Percentiles rank a stretch among this genome's conserved stretches.
Conservation (phyloP, 2,329 filamentous ascomycete genomes). For the Sarocladium kiliense region DNA sequence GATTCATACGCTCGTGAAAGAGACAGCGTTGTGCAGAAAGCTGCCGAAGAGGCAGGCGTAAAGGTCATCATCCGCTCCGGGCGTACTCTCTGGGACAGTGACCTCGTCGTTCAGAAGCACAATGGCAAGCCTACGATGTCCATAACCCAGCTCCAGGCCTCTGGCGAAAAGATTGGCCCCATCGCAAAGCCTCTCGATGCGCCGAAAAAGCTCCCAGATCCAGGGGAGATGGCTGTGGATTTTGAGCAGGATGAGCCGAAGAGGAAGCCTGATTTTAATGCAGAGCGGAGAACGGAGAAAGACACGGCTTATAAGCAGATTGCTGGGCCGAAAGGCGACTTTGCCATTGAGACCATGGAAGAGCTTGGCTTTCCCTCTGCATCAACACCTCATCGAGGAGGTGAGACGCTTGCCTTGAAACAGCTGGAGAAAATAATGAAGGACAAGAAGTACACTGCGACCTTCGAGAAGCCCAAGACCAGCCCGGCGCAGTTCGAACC, state of each 20-base stretch:
- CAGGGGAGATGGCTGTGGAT: conserved; percentile 55
- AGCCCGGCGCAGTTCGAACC: conserved; percentile 70
- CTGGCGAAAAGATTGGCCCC: conserved; percentile 56
- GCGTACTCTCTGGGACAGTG: conserved; percentile 68
- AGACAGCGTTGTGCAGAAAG: conserved; percentile 51
- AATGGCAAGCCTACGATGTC: conserved; percentile 70
- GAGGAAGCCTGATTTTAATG: conserved; percentile 55
- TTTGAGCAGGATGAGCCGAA: conserved; percentile 52
- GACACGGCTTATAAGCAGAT: conserved; percentile 57
- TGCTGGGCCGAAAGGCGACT: conserved; percentile 63
- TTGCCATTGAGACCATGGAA: conserved; percentile 63
- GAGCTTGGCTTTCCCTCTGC: conserved; percentile 64
- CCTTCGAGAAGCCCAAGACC: conserved; percentile 71
- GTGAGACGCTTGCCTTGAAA: conserved; percentile 60
- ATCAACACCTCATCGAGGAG: conserved; percentile 63
- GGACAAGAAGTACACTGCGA: conserved; percentile 63
- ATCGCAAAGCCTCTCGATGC: conserved; percentile 57
- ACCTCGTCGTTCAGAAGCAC: conserved; percentile 61
- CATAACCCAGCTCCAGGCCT: conserved; percentile 59
- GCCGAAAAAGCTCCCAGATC: conserved; percentile 57
- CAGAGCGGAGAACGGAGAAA: conserved; percentile 41
- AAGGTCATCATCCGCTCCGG: conserved; percentile 60
- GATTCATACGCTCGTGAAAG: conserved; percentile 65
- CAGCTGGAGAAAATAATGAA: conserved; percentile 54
- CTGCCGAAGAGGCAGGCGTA: conserved; percentile 62